Evolutionary conservation across 2,329 filamentous ascomycete species (phyloP).

Genomic region (Grosmannia serpens): DNA sequence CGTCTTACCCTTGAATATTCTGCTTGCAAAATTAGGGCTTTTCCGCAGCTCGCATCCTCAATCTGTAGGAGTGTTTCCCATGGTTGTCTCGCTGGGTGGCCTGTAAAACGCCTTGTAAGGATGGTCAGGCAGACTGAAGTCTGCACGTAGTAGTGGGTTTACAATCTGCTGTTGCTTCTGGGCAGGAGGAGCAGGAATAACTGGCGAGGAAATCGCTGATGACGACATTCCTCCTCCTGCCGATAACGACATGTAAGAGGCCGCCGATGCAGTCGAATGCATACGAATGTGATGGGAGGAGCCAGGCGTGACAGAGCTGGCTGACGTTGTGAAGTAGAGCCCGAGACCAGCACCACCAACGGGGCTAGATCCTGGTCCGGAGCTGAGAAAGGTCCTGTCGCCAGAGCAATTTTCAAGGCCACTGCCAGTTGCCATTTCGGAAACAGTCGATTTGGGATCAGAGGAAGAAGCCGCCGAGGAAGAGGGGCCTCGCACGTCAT

Average conservation of each 20-base stretch:
- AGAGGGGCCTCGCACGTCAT: conserved; percentile 10
- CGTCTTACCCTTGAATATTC: no score
- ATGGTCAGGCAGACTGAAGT: conserved; percentile 68
- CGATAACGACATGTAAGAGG: background rate
- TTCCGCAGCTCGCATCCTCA: background rate
- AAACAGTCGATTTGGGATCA: background rate
- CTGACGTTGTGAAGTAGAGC: background rate
- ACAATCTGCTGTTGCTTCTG: conserved; percentile 27
- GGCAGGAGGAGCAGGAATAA: conserved; percentile 18
- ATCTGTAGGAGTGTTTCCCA: conserved; percentile 4
- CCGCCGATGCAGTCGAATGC: background rate
- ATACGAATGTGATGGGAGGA: background rate
- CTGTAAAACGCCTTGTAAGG: conserved; percentile 76
- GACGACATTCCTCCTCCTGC: background rate
- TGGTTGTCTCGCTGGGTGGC: conserved; percentile 41
- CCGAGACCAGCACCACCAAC: background rate
- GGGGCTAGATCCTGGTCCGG: background rate
- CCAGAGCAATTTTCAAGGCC: background rate
- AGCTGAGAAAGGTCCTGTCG: background rate
- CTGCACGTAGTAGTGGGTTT: conserved; percentile 60
- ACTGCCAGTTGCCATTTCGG: background rate
- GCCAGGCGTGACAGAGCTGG: background rate
- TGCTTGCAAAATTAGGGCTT: no score
- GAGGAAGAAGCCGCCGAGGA: background rate
- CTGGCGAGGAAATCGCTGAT: conserved; percentile 9